Evolutionary conservation across 768 basidiomycete species (phyloP).

Genomic region (Suillus sp.): DNA sequence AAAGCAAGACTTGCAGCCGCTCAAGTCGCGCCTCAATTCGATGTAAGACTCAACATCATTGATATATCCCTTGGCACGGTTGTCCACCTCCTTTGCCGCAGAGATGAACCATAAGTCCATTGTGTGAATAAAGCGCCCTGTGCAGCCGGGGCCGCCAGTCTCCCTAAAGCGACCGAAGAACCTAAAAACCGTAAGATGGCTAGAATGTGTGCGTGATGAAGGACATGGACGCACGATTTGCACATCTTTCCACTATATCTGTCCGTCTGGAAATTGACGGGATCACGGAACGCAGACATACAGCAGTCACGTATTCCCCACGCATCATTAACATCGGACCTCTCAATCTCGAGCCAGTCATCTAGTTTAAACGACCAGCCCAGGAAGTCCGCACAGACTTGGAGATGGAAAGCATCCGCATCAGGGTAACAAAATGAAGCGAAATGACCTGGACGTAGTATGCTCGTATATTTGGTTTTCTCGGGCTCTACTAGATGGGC

Average conservation of each 20-base stretch:
- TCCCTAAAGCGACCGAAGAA: slow-evolving; percentile 41
- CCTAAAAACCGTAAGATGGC: slow-evolving; percentile 20
- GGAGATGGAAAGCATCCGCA: slow-evolving; percentile 55
- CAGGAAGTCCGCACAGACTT: slow-evolving; percentile 71
- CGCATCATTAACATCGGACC: slow-evolving; percentile 30
- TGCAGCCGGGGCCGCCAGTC: slow-evolving; percentile 43
- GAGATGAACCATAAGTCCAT: slow-evolving; percentile 45
- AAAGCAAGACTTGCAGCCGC: slow-evolving; percentile 53
- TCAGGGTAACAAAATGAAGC: slow-evolving; percentile 66
- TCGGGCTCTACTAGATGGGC: slow-evolving; percentile 28
- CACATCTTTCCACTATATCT: slow-evolving; percentile 29
- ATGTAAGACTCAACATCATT: slow-evolving; percentile 56
- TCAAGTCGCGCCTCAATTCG: slow-evolving; percentile 53
- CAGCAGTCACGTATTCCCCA: slow-evolving; percentile 34
- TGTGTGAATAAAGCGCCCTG: slow-evolving; percentile 41
- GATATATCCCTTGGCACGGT: slow-evolving; percentile 38
- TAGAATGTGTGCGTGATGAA: not conserved
- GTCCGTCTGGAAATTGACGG: slow-evolving; percentile 28
- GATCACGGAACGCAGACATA: slow-evolving; percentile 33
- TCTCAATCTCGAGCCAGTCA: slow-evolving; percentile 6
- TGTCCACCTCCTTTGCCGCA: slow-evolving; percentile 44
- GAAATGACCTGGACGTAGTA: slow-evolving; percentile 50
- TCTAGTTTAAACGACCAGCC: slow-evolving; percentile 44
- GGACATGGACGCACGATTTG: slow-evolving; percentile 34
- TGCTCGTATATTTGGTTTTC: slow-evolving; percentile 43